Evolutionary conservation across 345 rosid genomes (phyloP).

Genomic region (Eucalyptus paniculata): DNA sequence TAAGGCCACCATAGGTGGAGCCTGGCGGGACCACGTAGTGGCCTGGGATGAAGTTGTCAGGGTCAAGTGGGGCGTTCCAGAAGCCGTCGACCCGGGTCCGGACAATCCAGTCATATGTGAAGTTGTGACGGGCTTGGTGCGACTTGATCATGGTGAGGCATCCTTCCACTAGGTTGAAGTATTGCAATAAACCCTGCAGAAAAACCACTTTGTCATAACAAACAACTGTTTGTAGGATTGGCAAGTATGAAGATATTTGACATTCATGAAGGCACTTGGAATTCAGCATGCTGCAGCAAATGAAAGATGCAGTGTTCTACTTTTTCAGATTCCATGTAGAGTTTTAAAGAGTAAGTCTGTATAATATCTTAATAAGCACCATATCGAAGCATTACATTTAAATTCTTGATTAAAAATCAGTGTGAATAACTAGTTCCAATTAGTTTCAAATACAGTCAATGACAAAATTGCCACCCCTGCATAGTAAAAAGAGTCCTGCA

Average conservation of each 20-base stretch:
- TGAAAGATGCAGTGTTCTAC: neutral
- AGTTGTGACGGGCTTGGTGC: conserved; percentile 32
- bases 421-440: neutral
- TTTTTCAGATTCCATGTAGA: neutral
- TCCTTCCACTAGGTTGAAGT: conserved; percentile 79
- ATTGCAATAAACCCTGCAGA: conserved; percentile 74
- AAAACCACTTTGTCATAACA: neutral
- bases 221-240: neutral
- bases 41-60: conserved; percentile 46
- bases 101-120: conserved; percentile 82
- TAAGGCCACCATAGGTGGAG: conserved; percentile 82
- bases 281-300: neutral
- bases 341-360: neutral
- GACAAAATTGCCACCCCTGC: neutral
- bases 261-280: neutral
- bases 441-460: neutral
- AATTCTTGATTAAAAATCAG: neutral
- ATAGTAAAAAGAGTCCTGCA: neutral
- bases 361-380: neutral
- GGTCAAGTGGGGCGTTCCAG: conserved; percentile 64
- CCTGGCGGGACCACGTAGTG: conserved; percentile 73
- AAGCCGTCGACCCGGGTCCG: conserved; percentile 90
- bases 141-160: conserved; percentile 59
- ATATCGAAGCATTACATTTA: neutral
- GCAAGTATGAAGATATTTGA: neutral